Conservation (phyloP, 306 rosid genomes). For the Cucurbita pepo region DNA sequence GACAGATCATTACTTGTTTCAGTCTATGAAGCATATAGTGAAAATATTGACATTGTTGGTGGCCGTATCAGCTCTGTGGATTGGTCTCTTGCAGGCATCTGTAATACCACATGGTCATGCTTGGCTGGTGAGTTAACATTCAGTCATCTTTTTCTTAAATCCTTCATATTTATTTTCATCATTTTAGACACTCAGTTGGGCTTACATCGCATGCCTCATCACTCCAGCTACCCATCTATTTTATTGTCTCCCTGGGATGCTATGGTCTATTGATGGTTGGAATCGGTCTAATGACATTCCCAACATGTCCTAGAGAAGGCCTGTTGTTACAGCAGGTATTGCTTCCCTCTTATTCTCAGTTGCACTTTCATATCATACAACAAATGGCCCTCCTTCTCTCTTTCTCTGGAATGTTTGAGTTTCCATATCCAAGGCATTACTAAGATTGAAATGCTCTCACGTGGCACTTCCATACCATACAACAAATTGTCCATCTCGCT, state of each 20-base stretch:
- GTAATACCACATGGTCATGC: conserved; percentile 38
- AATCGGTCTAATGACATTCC: conserved; percentile 72
- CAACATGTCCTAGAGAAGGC: conserved; percentile 79
- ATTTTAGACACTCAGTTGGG: neutral
- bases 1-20: neutral
- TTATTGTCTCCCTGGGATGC: conserved; percentile 73
- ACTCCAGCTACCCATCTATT: conserved; percentile 66
- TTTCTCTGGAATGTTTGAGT: neutral
- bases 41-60: conserved; percentile 51
- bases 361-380: neutral
- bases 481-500: neutral
- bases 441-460: neutral
- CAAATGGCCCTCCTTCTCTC: neutral
- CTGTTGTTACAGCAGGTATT: conserved; percentile 51
- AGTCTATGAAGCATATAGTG: conserved; percentile 61
- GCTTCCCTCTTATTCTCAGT: neutral
- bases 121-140: conserved; percentile 56
- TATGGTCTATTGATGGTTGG: conserved; percentile 89
- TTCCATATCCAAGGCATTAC: neutral
- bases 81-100: conserved; percentile 53
- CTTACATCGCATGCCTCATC: conserved; percentile 8
- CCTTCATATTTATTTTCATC: neutral
- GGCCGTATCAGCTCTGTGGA: conserved; percentile 53
- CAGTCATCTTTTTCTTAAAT: neutral
- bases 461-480: neutral